Evolutionary conservation across 257 asterid genomes (phyloP), one percentile per base, ranked within the genome.

Genomic region (Solanum sitiens): DNA sequence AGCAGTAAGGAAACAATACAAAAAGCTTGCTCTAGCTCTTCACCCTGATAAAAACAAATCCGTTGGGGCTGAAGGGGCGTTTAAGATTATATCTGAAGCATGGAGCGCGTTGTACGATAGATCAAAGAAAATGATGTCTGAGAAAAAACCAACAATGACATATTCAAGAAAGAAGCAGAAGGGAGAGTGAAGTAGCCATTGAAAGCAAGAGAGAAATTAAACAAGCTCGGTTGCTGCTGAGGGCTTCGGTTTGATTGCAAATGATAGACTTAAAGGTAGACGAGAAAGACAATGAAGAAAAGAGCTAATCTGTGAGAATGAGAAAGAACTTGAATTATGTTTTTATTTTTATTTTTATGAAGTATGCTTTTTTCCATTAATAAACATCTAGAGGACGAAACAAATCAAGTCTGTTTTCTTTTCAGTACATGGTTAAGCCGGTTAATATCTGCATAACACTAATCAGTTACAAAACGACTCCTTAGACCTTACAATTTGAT

Each of bases 391-490:
- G 67, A 21, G 11, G 5, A 20, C 21, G 27, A 59, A 59, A 0
- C 12, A 59, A 59, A 20, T 25, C 0, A 59, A 59, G 67, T 59
- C 2, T 21, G 13, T 59, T 59, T 59, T 59, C 67, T 8, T 21
- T 3, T 11, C 16, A 27, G 11, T 4, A 13, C 39, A 37, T 37
- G 33, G n/a, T 63, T 12, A 11, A n/a, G 33, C 21, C 1, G 18
- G 61, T 1, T 50, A 50, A 5, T 50, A 50, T 16, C 3, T 50
- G 23, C 23, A 50, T 16, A 16, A 50, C 61, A 15, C 23, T 50
- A 50, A 50, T 0, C 61, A 50, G 23, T 0, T 50, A 16, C 15
- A 15, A 16, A 50, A 16, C 0, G 9, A 50, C 1, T 9, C 30
- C 30, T 27, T 27, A 27, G 30, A 27, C 61, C 9, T 15, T 50